Base-by-base conservation (phyloP, 129 eudicot species). In the Centaurea solstitialis region DNA sequence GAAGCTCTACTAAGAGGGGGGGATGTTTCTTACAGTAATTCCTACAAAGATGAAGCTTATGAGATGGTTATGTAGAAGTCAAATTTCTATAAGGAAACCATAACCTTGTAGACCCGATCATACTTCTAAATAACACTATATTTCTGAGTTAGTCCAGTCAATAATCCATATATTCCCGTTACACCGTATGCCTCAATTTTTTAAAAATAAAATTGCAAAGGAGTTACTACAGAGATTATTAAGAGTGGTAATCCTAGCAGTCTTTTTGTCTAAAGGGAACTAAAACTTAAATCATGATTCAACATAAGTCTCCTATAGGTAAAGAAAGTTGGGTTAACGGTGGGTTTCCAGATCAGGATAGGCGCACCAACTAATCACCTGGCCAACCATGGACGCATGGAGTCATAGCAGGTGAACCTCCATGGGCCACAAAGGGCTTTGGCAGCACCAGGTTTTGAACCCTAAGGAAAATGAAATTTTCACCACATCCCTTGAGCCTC, bases 1-100 rank as follows among this genome's bases (percentile, higher is more conserved):
- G 98, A 91, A 91, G 98, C 98, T 91, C 72, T 83, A 57, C 87
- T 90, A 90, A 41, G 82, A 77, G 86, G 82, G 82, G 40, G 76
- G 72, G 72, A 69, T 78, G 80, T 76, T 80, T 81, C 70, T 75
- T 79, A 68, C 68, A 80, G 68, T 68, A 86, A 47, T 80, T 83
- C 82, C 40, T 66, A 82, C 86, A 83, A 83, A 81, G 80, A 79
- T 80, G 88, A 86, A 77, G 86, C 59, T 41, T 72, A 76, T 39
- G 73, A 64, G 74, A 40, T 72, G 82, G 82, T 83, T 83, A 76
- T 77, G 82, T 83, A 77, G 17, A 71, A 77, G 68, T 83, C 78
- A 0, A 77, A 26, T 76, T 61, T 76, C 70, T 69, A 50, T 37
- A 33, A 22, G 7, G 38, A 82, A 70, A 69, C 71, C 59, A 71